Percentiles rank a stretch among this genome's conserved stretches.
Evolutionary conservation across 352 stramenopile genomes (phyloP).

Genomic region (Aphanomyces euteiches): DNA sequence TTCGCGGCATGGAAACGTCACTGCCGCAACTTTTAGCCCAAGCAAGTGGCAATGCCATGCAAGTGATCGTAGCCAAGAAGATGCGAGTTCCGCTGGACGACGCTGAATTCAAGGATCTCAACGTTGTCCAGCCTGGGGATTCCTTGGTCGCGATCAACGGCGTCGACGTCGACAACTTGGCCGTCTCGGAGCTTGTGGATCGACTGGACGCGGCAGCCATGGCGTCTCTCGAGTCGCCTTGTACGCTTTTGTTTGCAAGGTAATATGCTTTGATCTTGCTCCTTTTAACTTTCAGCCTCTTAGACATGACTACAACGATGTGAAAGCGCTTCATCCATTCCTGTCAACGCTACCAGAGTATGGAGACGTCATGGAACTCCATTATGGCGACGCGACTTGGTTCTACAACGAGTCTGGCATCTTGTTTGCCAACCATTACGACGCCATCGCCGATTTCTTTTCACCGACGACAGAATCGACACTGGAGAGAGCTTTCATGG

Average conservation of each 20-base stretch:
- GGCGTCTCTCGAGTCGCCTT: background rate
- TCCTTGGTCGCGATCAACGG: conserved; percentile 8
- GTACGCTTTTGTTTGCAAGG: background rate
- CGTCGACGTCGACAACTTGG: background rate
- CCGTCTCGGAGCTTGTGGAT: background rate
- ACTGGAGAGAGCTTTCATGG: too few relatives aligned
- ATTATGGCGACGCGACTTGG: background rate
- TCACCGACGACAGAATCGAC: too few relatives aligned
- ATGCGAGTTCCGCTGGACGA: background rate
- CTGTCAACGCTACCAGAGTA: background rate
- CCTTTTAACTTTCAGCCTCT: too few relatives aligned
- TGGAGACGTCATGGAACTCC: background rate
- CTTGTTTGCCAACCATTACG: background rate
- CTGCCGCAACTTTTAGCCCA: too few relatives aligned
- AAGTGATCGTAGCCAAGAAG: background rate
- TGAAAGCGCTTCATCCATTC: background rate
- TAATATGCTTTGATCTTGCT: background rate
- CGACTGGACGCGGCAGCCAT: background rate
- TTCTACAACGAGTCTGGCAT: background rate
- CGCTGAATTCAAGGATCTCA: background rate
- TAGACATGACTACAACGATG: too few relatives aligned
- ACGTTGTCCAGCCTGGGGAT: conserved; percentile 7
- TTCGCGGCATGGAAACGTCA: background rate
- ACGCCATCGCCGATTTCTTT: background rate
- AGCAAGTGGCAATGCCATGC: too few relatives aligned